These are phyloP conservation scores for Cnidoscolus chayamansa DNA, from an alignment of 441 rosid species.

Conservation along the genomic window DNA sequence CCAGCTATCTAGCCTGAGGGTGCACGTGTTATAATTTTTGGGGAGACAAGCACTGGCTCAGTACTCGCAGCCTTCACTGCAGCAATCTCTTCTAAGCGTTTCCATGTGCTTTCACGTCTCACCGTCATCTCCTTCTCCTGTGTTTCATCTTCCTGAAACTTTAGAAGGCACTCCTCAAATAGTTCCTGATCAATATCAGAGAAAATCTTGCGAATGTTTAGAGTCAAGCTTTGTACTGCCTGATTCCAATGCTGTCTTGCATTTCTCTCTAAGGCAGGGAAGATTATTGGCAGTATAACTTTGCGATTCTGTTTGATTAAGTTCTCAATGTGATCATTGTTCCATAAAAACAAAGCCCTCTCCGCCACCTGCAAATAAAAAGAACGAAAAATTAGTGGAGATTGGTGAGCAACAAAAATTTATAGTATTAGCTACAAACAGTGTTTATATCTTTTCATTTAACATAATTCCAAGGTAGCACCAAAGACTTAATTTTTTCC, in stretches of 20 bases:
- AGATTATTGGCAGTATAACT: constrained; percentile 24
- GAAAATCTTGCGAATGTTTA: constrained; percentile 79
- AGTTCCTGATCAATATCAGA: constrained; percentile 67
- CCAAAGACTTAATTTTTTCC: not conserved
- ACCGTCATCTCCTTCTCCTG: constrained; percentile 47
- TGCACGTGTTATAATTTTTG: constrained; percentile 23
- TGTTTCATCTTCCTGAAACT: constrained; percentile 61
- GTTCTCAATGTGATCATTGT: constrained; percentile 84
- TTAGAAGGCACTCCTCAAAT: constrained; percentile 65
- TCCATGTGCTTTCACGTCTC: constrained; percentile 69
- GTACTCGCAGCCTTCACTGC: constrained; percentile 54
- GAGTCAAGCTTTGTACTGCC: constrained; percentile 79
- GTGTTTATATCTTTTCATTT: not conserved
- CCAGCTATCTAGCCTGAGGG: constrained; percentile 36
- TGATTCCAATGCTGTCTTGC: constrained; percentile 80
- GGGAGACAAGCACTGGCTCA: constrained; percentile 51
- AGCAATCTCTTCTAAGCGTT: constrained; percentile 73
- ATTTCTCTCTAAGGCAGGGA: constrained; percentile 68
- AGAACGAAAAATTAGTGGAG: not conserved
- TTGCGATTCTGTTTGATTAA: constrained; percentile 70
- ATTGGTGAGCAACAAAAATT: not conserved
- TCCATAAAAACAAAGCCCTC: constrained; percentile 86
- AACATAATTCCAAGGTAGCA: constrained; percentile 6
- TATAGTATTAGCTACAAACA: not conserved
- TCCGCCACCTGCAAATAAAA: constrained; percentile 63